These are phyloP conservation scores for Byssothecium circinans DNA, from an alignment of 2,329 filamentous ascomycete genomes.

Conservation along the genomic window DNA sequence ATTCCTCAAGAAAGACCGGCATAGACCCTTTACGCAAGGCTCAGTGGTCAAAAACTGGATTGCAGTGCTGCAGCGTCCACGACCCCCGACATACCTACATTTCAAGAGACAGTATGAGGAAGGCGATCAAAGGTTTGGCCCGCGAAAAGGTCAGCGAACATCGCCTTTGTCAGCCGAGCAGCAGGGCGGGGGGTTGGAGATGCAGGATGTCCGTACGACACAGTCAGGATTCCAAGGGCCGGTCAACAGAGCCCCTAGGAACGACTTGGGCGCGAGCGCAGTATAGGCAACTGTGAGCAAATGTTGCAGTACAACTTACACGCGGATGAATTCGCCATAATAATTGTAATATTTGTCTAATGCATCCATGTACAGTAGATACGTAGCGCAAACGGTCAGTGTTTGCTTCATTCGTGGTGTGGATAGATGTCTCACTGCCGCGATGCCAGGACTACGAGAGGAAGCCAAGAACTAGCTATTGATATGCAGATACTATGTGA, in stretches of 20 bases:
- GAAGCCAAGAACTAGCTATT: too few relatives aligned
- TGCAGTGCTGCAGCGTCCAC: constrained; percentile 77
- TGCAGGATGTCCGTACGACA: constrained; percentile 57
- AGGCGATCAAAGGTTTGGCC: constrained; percentile 83
- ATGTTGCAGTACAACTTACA: constrained; percentile 4
- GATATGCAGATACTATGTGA: too few relatives aligned
- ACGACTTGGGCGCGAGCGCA: constrained; percentile 12
- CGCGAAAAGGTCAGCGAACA: constrained; percentile 55
- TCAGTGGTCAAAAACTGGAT: constrained; percentile 76
- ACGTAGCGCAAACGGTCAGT: constrained; percentile 1
- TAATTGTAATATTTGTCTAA: constrained; percentile 10
- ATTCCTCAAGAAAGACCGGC: constrained; percentile 87
- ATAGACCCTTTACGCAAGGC: constrained; percentile 84
- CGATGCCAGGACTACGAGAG: too few relatives aligned
- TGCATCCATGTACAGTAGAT: constrained; percentile 7
- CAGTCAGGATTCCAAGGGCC: constrained; percentile 40
- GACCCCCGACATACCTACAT: constrained; percentile 82
- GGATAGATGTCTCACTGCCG: background rate
- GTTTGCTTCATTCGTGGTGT: constrained; percentile 7
- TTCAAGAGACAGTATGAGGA: constrained; percentile 77
- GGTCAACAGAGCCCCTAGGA: constrained; percentile 19
- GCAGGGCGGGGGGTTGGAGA: constrained; percentile 65
- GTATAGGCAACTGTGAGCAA: constrained; percentile 9
- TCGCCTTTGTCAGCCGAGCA: constrained; percentile 54
- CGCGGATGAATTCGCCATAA: constrained; percentile 1